These are phyloP conservation scores for Dryas octopetala DNA, from an alignment of 306 rosid species.

Conservation along the genomic window DNA sequence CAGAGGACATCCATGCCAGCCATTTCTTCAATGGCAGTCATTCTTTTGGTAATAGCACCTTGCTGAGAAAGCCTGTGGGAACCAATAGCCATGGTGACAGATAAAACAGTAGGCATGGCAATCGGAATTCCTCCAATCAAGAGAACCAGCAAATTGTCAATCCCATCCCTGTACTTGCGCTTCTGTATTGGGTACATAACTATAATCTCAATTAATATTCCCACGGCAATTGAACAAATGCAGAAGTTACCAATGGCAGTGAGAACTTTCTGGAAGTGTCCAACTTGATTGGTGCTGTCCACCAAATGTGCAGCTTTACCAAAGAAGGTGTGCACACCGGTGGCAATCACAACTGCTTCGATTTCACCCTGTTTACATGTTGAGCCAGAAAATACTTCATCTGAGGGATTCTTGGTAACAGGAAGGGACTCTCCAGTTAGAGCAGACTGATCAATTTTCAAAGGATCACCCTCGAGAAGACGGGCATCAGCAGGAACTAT, in stretches of 20 bases:
- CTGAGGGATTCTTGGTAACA: slow-evolving; percentile 82
- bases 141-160: slow-evolving; percentile 91
- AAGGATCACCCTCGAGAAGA: slow-evolving; percentile 97
- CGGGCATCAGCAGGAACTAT: slow-evolving; percentile 99
- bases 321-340: slow-evolving; percentile 98
- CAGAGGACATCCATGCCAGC: slow-evolving; percentile 99
- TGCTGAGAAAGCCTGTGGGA: slow-evolving; percentile 97
- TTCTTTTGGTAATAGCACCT: slow-evolving; percentile 95
- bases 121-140: slow-evolving; percentile 99
- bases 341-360: slow-evolving; percentile 96
- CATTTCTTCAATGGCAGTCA: slow-evolving; percentile 99
- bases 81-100: slow-evolving; percentile 99
- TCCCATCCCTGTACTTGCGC: slow-evolving; percentile 86
- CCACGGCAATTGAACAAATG: slow-evolving; percentile 88
- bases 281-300: slow-evolving; percentile 98
- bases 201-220: slow-evolving; percentile 68
- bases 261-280: slow-evolving; percentile 98
- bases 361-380: slow-evolving; percentile 98
- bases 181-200: slow-evolving; percentile 96
- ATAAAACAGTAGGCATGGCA: slow-evolving; percentile 99
- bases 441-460: slow-evolving; percentile 98
- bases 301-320: slow-evolving; percentile 98
- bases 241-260: slow-evolving; percentile 99
- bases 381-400: slow-evolving; percentile 97
- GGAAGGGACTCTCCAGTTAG: slow-evolving; percentile 98